Base-by-base conservation (phyloP, 2,329 filamentous ascomycete genomes). In the Lachnellula subtilissima region DNA sequence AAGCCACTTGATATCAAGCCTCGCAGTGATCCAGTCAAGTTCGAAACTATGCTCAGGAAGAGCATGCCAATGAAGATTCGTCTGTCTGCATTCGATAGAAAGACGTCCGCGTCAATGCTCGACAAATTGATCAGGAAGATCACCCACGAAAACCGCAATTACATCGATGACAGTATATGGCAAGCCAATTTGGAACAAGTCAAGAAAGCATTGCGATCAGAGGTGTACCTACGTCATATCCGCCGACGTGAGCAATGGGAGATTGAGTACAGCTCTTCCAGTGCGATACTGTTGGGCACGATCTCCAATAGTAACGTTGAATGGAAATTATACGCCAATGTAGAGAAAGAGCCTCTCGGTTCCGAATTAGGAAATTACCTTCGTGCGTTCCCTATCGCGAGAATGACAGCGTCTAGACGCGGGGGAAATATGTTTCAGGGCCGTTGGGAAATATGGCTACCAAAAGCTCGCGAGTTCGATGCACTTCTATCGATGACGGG, bases 251-350 rank as follows among this genome's bases (percentile, higher is more conserved):
- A 71, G 9, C 57, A 55, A 9, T 79, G 78, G 78, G 73, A 69
- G 19, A 66, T 75, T 4, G 57, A 60, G 3, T 81, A 78, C 56
- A 69, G 71, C 8, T 74, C 74, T 4, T 36, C 65, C 1, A 25
- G 61, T 9, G 74, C 73, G 2, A 67, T 62, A 5, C 57, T 80
- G n/a, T 71, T 75, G 23, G 65, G 79, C 67, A 46, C 64, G 5
- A 64, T 75, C 14, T 67, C 70, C 14, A 61, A 66, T 5, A 48
- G 54, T 2, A 56, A 61, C 19, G 64, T 74, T 7, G 65, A 73
- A 52, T 83, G 82, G 79, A 67, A 72, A 0, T 57, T 84, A 4
- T 81, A 73, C 60, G 74, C 75, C 12, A 58, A 66, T 14, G 67
- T 75, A 32, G 71, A 74, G 2, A 69, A 55, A 0, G 19, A 43